A percentile compares a stretch with the other conserved stretches of the same genome.
phyloP scores from a whole-genome alignment of 2,329 filamentous ascomycete genomes.

The Proliferodiscus dingleyae region DNA sequence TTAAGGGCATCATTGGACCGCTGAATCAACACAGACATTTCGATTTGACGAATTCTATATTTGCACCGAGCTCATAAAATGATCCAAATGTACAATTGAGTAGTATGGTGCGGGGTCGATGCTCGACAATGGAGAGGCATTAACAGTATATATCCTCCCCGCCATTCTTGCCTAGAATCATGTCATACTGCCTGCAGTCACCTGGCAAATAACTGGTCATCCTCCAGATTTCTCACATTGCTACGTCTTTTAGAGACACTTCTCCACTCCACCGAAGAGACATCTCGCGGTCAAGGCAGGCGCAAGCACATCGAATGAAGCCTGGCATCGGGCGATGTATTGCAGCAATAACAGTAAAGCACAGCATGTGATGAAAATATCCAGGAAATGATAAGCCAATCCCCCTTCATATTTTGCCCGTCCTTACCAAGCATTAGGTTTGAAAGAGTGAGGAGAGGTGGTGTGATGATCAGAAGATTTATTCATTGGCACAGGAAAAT shows the following conservation, averaged over 20 bases:
- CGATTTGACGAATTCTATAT: not conserved
- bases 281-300: not conserved
- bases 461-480: constrained; percentile 2
- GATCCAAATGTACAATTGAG: not conserved
- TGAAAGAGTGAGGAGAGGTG: constrained; percentile 4
- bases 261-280: not conserved
- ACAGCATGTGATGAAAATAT: constrained; percentile 13
- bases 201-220: not conserved
- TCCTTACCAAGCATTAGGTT: not conserved
- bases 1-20: constrained; percentile 24
- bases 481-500: not conserved
- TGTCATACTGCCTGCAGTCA: not conserved
- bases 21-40: not conserved
- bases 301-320: too few relatives aligned
- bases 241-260: not conserved
- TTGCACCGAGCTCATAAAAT: not conserved
- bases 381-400: constrained; percentile 11
- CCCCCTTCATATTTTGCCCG: not conserved
- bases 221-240: not conserved
- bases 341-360: constrained; percentile 5
- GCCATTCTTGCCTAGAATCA: not conserved
- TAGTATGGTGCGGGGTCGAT: not conserved
- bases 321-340: constrained; percentile 4
- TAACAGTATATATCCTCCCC: not conserved
- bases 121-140: not conserved